Evolutionary conservation across 495 filamentous ascomycete genomes (phyloP).

Genomic region (Lasiosphaeria hispida): DNA sequence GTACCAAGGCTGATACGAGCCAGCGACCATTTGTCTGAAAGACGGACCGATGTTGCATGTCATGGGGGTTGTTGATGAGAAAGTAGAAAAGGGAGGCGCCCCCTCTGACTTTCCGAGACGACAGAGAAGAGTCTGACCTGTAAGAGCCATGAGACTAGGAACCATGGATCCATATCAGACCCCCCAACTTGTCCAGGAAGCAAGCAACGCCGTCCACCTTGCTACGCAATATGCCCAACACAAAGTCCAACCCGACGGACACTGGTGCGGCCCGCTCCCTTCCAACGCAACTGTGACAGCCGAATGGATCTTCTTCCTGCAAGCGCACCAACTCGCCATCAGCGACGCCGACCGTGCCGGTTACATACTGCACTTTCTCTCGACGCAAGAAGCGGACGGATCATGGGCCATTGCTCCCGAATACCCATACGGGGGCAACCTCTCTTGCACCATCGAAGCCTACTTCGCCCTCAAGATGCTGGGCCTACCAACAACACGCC

Average conservation of each 20-base stretch:
- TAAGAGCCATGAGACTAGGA: no score
- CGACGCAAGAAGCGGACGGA: slow-evolving; percentile 27
- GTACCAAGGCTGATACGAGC: no score
- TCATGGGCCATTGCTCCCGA: slow-evolving; percentile 41
- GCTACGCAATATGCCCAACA: no score
- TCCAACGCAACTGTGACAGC: slow-evolving; percentile 37
- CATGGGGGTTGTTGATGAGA: no score
- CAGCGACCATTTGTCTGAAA: no score
- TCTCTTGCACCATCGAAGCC: slow-evolving; percentile 38
- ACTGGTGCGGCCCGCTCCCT: slow-evolving; percentile 40
- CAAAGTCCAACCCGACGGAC: slow-evolving; percentile 26
- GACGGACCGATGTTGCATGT: no score
- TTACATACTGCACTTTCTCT: slow-evolving; percentile 3
- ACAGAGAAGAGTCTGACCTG: no score
- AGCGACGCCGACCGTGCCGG: not conserved
- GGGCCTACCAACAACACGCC: slow-evolving; percentile 16
- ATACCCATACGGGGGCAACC: slow-evolving; percentile 31
- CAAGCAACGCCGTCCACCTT: no score
- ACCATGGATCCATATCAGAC: no score
- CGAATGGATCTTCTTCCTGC: slow-evolving; percentile 34
- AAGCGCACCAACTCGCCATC: not conserved
- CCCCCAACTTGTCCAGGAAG: no score
- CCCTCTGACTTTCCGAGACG: no score
- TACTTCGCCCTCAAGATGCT: slow-evolving; percentile 46
- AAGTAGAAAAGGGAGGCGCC: no score